Percentiles rank a stretch among this genome's conserved stretches.
Evolutionary conservation across 2,329 filamentous ascomycete species (phyloP).

Genomic region (Bipolaris victoriae): DNA sequence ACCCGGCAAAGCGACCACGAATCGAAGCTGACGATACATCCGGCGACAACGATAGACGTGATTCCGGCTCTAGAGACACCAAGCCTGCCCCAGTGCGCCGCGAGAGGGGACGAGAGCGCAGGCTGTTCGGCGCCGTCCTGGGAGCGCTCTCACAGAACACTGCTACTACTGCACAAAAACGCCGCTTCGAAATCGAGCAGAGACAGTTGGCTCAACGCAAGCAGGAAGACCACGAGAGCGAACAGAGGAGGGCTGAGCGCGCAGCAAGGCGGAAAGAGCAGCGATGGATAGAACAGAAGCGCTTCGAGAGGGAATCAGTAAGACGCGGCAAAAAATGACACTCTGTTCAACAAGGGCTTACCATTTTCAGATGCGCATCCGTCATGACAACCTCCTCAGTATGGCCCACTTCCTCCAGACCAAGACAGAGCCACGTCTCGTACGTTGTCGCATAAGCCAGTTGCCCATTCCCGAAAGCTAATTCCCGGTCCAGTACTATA

Average conservation of each 20-base stretch:
- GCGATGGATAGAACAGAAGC: conserved; percentile 72
- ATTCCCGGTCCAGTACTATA: conserved; percentile 70
- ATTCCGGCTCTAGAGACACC: conserved; percentile 25
- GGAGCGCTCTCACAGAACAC: conserved; percentile 78
- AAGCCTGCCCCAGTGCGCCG: conserved; percentile 49
- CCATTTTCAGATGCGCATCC: conserved; percentile 69
- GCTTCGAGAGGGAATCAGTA: conserved; percentile 79
- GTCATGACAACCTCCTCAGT: conserved; percentile 74
- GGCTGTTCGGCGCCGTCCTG: conserved; percentile 83
- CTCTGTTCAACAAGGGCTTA: conserved; percentile 7
- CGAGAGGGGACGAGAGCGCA: conserved; percentile 82
- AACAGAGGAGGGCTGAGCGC: conserved; percentile 69
- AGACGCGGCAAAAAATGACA: conserved; percentile 35
- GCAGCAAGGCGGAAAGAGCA: conserved; percentile 65
- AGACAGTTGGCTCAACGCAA: conserved; percentile 78
- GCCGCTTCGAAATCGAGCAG: conserved; percentile 79
- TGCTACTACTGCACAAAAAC: conserved; percentile 65
- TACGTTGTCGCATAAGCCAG: conserved; percentile 55
- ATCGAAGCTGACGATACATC: conserved; percentile 48
- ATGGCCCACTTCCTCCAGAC: conserved; percentile 78
- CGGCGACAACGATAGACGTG: conserved; percentile 28
- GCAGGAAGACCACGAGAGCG: conserved; percentile 73
- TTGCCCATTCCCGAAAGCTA: conserved; percentile 16
- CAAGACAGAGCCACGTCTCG: conserved; percentile 72
- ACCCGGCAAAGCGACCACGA: conserved; percentile 60